Evolutionary conservation across 2,329 filamentous ascomycete genomes (phyloP).

Genomic region (Neofusicoccum sp.): DNA sequence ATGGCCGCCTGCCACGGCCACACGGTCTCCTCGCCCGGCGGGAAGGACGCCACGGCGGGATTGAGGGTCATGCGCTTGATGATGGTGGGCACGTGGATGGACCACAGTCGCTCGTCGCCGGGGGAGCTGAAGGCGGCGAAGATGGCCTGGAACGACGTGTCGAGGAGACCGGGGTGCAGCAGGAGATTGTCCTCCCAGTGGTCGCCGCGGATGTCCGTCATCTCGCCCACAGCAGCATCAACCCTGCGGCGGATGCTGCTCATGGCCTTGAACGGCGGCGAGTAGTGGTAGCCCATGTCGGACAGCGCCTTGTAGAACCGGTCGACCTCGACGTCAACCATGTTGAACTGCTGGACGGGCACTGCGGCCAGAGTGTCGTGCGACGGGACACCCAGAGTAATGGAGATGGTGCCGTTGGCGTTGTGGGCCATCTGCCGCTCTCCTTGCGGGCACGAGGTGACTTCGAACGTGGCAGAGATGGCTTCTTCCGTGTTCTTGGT

Average conservation of each 20-base stretch:
- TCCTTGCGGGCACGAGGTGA: not conserved
- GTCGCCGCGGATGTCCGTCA: no score
- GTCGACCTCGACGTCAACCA: conserved; percentile 1
- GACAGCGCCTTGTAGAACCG: conserved; percentile 23
- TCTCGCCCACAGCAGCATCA: no score
- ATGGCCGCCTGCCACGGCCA: no score
- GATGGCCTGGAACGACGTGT: conserved; percentile 32
- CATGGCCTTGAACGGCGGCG: conserved; percentile 6
- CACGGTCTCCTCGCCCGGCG: no score
- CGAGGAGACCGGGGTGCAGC: conserved; percentile 30
- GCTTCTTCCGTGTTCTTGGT: not conserved
- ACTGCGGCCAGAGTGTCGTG: not conserved
- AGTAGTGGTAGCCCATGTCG: conserved; percentile 26
- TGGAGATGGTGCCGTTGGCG: not conserved
- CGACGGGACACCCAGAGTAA: not conserved
- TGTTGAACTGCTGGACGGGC: not conserved
- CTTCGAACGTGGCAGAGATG: not conserved
- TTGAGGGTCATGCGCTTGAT: conserved; percentile 26
- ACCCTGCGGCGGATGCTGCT: not conserved
- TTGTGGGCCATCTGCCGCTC: not conserved
- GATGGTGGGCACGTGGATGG: conserved; percentile 24
- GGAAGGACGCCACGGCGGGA: conserved; percentile 2
- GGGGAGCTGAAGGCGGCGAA: conserved; percentile 31
- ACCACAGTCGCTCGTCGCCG: conserved; percentile 26
- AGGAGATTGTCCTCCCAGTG: not conserved